These are phyloP conservation scores for Chaetoceros muelleri DNA, from an alignment of 108 stramenopile species.

Conservation along the genomic window DNA sequence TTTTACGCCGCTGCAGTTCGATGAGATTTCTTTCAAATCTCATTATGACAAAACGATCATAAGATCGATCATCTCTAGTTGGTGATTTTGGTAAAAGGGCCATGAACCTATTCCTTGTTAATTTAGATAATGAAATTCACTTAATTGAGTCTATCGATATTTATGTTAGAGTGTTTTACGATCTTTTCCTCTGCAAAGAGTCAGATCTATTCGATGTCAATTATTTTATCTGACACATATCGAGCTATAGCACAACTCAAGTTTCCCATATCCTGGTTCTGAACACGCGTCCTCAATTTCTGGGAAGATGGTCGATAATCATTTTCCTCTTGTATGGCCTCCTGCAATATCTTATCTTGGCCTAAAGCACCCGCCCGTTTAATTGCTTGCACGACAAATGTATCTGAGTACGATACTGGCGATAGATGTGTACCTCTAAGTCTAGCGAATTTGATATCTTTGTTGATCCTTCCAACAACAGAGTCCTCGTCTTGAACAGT, in stretches of 20 bases:
- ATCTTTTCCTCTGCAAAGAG: too few species aligned
- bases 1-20: not conserved
- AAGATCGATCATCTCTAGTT: too few species aligned
- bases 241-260: not conserved
- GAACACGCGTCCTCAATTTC: not conserved
- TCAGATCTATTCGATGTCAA: too few species aligned
- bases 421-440: constrained; percentile 69
- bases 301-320: not conserved
- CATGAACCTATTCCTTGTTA: too few species aligned
- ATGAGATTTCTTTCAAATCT: too few species aligned
- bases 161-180: too few species aligned
- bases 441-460: constrained; percentile 62
- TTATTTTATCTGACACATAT: not conserved
- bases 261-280: not conserved
- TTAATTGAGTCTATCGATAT: too few species aligned
- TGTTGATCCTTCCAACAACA: too few species aligned
- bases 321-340: not conserved
- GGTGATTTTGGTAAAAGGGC: too few species aligned
- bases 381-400: not conserved
- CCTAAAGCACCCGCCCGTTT: not conserved
- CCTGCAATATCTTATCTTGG: not conserved
- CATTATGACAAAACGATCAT: too few species aligned
- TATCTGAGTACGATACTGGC: constrained; percentile 27
- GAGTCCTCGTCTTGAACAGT: too few species aligned
- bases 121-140: too few species aligned